Conservation (phyloP, 177 flowering plant species). For the Telopea speciosissima region DNA sequence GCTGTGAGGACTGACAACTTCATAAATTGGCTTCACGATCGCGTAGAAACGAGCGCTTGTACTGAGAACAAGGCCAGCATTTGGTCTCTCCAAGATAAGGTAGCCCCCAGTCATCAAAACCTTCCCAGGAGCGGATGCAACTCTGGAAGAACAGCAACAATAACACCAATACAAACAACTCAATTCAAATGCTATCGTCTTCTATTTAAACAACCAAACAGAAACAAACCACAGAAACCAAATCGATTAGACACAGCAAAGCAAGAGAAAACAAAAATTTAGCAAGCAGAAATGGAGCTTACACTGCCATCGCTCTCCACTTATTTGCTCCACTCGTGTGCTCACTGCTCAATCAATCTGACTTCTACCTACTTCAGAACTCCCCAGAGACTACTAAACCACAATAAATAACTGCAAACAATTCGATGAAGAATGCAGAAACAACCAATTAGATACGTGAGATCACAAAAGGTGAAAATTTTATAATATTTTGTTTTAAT, state of each 20-base stretch:
- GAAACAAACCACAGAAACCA: neutral
- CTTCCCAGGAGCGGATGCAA: slow-evolving; percentile 98
- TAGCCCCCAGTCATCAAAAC: slow-evolving; percentile 97
- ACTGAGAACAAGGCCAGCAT: slow-evolving; percentile 88
- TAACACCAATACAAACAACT: neutral
- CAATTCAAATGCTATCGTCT: neutral
- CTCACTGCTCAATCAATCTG: neutral
- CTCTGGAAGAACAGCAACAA: slow-evolving; percentile 28
- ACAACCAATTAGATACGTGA: no score
- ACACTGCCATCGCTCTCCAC: slow-evolving; percentile 25
- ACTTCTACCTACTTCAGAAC: neutral
- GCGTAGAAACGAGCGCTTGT: slow-evolving; percentile 90
- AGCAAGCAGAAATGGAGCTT: slow-evolving; percentile 8
- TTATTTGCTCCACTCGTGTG: neutral
- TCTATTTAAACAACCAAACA: neutral
- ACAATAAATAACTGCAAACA: no score
- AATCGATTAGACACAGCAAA: neutral
- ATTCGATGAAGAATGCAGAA: no score
- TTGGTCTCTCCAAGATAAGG: slow-evolving; percentile 86
- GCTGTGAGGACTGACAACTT: slow-evolving; percentile 52
- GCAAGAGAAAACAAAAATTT: neutral
- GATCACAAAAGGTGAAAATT: no score
- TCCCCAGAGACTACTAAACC: neutral
- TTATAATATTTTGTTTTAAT: no score
- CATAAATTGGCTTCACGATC: slow-evolving; percentile 68